Percentiles rank a stretch among this genome's conserved stretches.
Evolutionary conservation across 345 rosid species (phyloP).

Genomic region (Pugionium cornutum): DNA sequence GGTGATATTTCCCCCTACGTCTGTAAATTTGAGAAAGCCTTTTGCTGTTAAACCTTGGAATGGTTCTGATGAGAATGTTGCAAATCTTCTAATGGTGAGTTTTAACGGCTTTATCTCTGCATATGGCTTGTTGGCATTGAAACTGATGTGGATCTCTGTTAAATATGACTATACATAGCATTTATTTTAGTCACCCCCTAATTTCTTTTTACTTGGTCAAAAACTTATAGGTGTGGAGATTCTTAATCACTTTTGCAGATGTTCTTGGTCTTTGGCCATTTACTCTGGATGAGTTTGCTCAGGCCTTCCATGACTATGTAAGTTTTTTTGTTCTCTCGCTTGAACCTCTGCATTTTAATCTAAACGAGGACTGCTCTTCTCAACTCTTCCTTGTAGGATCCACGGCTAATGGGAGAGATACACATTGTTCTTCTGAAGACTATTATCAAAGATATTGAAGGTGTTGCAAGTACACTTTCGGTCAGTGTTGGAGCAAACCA

Average conservation of each 20-base stretch:
- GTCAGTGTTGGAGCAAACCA: conserved; percentile 63
- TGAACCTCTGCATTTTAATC: not conserved
- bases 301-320: conserved; percentile 88
- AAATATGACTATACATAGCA: too few relatives aligned
- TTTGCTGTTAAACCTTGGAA: conserved; percentile 75
- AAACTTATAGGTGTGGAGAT: conserved; percentile 74
- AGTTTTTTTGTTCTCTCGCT: conserved; percentile 33
- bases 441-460: conserved; percentile 84
- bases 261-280: conserved; percentile 92
- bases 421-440: conserved; percentile 69
- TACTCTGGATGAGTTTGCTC: conserved; percentile 86
- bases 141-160: too few relatives aligned
- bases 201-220: conserved; percentile 12
- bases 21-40: conserved; percentile 65
- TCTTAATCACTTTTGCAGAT: conserved; percentile 77
- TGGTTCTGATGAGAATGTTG: conserved; percentile 77
- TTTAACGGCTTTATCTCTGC: conserved; percentile 7
- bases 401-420: conserved; percentile 79
- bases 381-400: conserved; percentile 50
- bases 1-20: conserved; percentile 61
- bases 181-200: too few relatives aligned
- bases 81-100: conserved; percentile 91
- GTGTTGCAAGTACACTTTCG: conserved; percentile 63
- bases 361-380: conserved; percentile 16
- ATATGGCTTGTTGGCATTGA: too few relatives aligned